A percentile compares a stretch with the other conserved stretches of the same genome.
These are phyloP conservation scores for Aspergillus sp. DNA, from an alignment of 2,329 filamentous ascomycete genomes.

Conservation along the genomic window DNA sequence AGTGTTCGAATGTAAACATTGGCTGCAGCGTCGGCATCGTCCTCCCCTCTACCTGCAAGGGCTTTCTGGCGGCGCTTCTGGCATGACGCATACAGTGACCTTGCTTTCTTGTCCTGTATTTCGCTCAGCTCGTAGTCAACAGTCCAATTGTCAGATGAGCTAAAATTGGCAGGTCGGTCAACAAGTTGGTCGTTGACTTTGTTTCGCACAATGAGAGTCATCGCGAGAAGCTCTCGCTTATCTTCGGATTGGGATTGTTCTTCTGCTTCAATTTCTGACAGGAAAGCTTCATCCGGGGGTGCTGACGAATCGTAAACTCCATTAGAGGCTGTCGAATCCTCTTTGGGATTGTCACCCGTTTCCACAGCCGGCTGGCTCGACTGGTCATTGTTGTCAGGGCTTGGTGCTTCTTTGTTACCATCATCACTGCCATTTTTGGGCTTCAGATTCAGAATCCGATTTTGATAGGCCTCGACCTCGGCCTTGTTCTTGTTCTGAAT, in stretches of 20 bases:
- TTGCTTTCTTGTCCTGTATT: slow-evolving; percentile 44
- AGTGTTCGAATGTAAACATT: slow-evolving; percentile 42
- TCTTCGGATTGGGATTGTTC: neutral
- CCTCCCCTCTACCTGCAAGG: slow-evolving; percentile 31
- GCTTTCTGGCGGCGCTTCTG: slow-evolving; percentile 52
- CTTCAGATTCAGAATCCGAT: slow-evolving; percentile 33
- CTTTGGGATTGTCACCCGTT: neutral
- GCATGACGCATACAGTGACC: slow-evolving; percentile 51
- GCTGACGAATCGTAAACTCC: slow-evolving; percentile 3
- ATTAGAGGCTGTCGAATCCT: neutral
- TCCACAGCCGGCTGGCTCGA: neutral
- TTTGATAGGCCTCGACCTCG: slow-evolving; percentile 66
- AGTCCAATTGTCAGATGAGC: slow-evolving; percentile 54
- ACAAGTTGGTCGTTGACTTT: slow-evolving; percentile 64
- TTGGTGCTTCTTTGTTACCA: neutral
- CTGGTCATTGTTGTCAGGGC: neutral
- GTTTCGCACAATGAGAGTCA: slow-evolving; percentile 69
- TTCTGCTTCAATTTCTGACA: slow-evolving; percentile 2
- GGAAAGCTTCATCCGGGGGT: slow-evolving; percentile 1
- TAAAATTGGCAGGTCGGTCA: slow-evolving; percentile 53
- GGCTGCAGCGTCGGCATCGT: slow-evolving; percentile 38
- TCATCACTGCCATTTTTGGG: slow-evolving; percentile 11
- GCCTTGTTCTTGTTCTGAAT: slow-evolving; percentile 68
- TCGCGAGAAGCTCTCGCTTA: slow-evolving; percentile 51
- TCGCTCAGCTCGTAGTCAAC: slow-evolving; percentile 76